Base-by-base conservation (phyloP, 2,329 filamentous ascomycete species). In the Ophiosphaerella herpotricha region DNA sequence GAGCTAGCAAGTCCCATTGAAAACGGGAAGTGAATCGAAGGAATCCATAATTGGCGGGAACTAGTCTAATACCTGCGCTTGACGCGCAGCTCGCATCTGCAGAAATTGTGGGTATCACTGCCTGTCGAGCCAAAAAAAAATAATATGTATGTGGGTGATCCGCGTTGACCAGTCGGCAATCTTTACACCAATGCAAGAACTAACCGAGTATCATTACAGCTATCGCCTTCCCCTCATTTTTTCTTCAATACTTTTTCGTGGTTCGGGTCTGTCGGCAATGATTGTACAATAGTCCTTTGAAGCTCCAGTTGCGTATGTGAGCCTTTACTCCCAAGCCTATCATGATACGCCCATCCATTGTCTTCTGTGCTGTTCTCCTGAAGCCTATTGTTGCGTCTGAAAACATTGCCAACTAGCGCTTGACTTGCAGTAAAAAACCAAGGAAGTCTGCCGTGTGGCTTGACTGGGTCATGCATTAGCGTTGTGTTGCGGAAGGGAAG, bases 361-460 rank as follows among this genome's bases (percentile, higher is more conserved):
- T 57, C 52, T 6, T 57, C 54, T 47, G 65, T 70, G 42, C 52
- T 63, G 13, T 68, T 63, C 4, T 58, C 44, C 13, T 58, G 61
- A 26, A 51, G 45, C 2, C 41, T 43, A 6, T 45, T 40, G 26
- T 12, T 38, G 24, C 50, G 48, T 43, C 57, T 50, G 3, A 58
- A 52, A 32, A 72, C 47, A 16, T 54, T 66, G 29, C 60, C 49
- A 39, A 59, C 55, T 36, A 73, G 32, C 18, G 54, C 42, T 18
- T 67, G 60, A 14, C 57, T 53, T 13, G 65, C 64, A n/a, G 57
- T 63, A 39, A 69, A 53, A 52, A 72, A 72, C 68, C 68, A 72
- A 11, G 68, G 68, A 2, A 66, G 60, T 46, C 52, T 66, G 43
- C 60, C 68, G n/a, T 61, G 58, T 43, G 64, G 70, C 53, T 61